A percentile compares a stretch with the other conserved stretches of the same genome.
These are phyloP conservation scores for Tuber calosporum DNA, from an alignment of 495 filamentous ascomycete genomes.

Conservation along the genomic window DNA sequence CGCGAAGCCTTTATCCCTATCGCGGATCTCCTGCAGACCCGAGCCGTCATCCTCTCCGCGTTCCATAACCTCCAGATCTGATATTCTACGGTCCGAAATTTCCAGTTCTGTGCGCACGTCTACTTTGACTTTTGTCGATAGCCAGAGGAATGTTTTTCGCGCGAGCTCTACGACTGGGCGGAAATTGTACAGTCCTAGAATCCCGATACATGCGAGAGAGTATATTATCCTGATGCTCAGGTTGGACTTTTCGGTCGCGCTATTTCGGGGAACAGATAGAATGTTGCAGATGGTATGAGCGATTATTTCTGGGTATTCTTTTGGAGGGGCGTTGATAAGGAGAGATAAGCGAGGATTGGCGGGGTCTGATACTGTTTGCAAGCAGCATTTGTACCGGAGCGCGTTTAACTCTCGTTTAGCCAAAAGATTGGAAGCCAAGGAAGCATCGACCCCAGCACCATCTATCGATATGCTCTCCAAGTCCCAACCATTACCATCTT, in stretches of 20 bases:
- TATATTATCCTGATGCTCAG: conserved; percentile 38
- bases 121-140: conserved; percentile 20
- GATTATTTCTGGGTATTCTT: conserved; percentile 36
- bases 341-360: conserved; percentile 25
- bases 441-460: conserved; percentile 20
- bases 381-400: conserved; percentile 31
- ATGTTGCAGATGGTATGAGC: conserved; percentile 34
- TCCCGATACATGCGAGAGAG: conserved; percentile 39
- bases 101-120: conserved; percentile 26
- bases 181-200: conserved; percentile 37
- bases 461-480: conserved; percentile 24
- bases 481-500: conserved; percentile 13
- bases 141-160: conserved; percentile 33
- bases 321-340: conserved; percentile 14
- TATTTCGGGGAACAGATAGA: conserved; percentile 31
- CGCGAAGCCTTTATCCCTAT: conserved; percentile 35
- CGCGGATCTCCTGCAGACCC: conserved; percentile 32
- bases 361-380: conserved; percentile 31
- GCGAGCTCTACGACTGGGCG: conserved; percentile 33
- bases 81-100: conserved; percentile 32
- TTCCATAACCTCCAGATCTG: conserved; percentile 35
- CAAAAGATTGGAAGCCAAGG: conserved; percentile 35
- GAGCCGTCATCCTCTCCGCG: conserved; percentile 36
- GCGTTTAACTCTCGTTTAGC: conserved; percentile 31
- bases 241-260: conserved; percentile 25